Base-by-base conservation (phyloP, 1,284 basidiomycete species). In the Thecaphora thlaspeos region DNA sequence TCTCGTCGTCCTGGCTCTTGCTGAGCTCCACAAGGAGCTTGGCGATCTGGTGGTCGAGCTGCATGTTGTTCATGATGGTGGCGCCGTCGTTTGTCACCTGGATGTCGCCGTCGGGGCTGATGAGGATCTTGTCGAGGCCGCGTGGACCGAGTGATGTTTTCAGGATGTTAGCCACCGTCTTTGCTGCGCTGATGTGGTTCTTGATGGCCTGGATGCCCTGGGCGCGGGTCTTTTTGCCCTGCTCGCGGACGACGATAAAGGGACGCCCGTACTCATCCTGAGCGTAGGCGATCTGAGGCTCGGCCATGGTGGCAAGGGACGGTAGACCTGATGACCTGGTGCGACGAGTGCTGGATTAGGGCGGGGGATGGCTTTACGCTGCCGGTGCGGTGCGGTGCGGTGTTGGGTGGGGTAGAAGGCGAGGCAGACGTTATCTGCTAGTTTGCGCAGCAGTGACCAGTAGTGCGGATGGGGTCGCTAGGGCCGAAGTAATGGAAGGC, bases 61-160 rank as follows among this genome's bases (percentile, higher is more conserved):
- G 87, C 41, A 97, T 82, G 22, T 97, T 83, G 30, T 90, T 88
- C 39, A 98, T 86, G 70, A 99, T 99, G 28, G 95, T 98, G 22
- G 95, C 95, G 46, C 95, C 95, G 81, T 98, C 95, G 80, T 99
- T 99, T 52, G 94, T 96, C 79, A 99, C 98, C 36, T 94, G 98
- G 41, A 99, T 93, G 83, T 99, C 95, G 71, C 95, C 95, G 71
- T 98, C 94, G 80, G 97, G 95, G 80, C 98, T 95, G 24, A 98
- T 94, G 45, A 97, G 84, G 94, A 98, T 78, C 73, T 77, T 77
- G 62, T 77, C 75, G 39, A 77, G 68, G 32, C 73, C 94, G 52
- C 97, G 84, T 5, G 95, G 95, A 9, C 95, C 95, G 41, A 99
- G 80, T 42, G 91, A 95, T 71, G 90, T 94, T 83, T 95, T 97